Percentiles rank a stretch among this genome's conserved stretches.
phyloP scores from a whole-genome alignment of 768 basidiomycete genomes.

The Collybiopsis luxurians region DNA sequence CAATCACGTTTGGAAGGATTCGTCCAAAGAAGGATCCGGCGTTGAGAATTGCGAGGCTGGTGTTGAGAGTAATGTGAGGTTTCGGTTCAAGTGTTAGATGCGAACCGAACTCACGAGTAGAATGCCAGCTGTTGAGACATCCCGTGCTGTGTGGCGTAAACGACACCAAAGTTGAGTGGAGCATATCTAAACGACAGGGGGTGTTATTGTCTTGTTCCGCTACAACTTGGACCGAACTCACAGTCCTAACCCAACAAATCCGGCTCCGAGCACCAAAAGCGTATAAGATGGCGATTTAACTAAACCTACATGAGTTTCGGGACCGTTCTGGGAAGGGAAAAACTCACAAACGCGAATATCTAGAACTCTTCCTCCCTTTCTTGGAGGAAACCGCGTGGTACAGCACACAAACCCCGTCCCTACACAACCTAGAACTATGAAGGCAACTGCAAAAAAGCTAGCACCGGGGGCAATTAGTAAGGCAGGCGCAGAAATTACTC shows the following conservation, averaged over 20 bases:
- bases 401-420: constrained; percentile 13
- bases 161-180: constrained; percentile 14
- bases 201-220: too few relatives aligned
- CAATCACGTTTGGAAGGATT: constrained; percentile 12
- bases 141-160: constrained; percentile 12
- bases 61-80: not conserved
- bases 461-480: not conserved
- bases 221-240: not conserved
- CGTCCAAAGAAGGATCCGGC: constrained; percentile 14
- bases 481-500: not conserved
- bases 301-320: not conserved
- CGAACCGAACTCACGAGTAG: constrained; percentile 11
- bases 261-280: constrained; percentile 13
- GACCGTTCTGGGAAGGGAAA: not conserved
- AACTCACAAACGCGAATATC: constrained; percentile 16
- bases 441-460: constrained; percentile 9
- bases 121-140: constrained; percentile 13
- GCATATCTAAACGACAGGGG: constrained; percentile 14
- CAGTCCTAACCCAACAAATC: constrained; percentile 11
- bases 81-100: not conserved
- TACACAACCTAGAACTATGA: constrained; percentile 13
- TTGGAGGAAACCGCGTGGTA: constrained; percentile 12
- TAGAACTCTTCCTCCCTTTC: constrained; percentile 10
- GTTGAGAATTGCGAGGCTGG: constrained; percentile 15
- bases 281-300: constrained; percentile 12